Evolutionary conservation across 1,284 basidiomycete genomes (phyloP), one percentile per base, ranked within the genome.

Genomic region (Exobasidium cylindrosporum): DNA sequence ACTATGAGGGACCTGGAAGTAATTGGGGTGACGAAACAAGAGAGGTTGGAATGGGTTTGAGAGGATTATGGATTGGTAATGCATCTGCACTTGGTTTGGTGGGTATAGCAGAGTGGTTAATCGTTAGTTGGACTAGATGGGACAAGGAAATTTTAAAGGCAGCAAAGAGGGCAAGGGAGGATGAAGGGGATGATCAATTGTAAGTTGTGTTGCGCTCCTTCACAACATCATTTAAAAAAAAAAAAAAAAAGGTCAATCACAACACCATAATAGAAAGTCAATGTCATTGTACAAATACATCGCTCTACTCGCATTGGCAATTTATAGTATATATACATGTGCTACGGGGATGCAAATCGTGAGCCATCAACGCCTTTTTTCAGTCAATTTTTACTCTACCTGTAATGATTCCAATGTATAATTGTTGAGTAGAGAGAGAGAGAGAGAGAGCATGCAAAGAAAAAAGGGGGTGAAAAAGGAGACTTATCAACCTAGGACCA

Each of bases 11-110:
- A 17, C 35, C 35, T 10, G 35, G 35, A 40, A 40, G 35, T 17
- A 17, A 40, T 40, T 40, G 35, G 35, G 35, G 35, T 17, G 35
- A 40, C 17, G 35, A 40, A 10, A 40, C 7, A 10, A 40, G 35
- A 40, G 80, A 81, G 60, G 64, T 56, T 14, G 43, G 43, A 13
- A 57, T 61, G 55, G 74, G 74, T 21, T 74, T 32, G 71, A 72
- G 17, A 68, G 88, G 88, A 4, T 81, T 89, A 1, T 89, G 88
- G 88, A 85, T 88, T 52, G 88, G 88, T 32, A 88, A 89, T 79
- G 87, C 88, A 21, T 81, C 89, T 29, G 88, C 86, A 0, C 80
- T 89, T 0, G 88, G 88, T 72, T 83, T 86, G 3, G 87, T 89
- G n/a, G 88, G 87, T 0, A 66, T 87, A n/a, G 83, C 85, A 24